Percentiles rank a stretch among this genome's conserved stretches.
Conservation (phyloP, 306 rosid genomes). For the Trifolium pratense region DNA sequence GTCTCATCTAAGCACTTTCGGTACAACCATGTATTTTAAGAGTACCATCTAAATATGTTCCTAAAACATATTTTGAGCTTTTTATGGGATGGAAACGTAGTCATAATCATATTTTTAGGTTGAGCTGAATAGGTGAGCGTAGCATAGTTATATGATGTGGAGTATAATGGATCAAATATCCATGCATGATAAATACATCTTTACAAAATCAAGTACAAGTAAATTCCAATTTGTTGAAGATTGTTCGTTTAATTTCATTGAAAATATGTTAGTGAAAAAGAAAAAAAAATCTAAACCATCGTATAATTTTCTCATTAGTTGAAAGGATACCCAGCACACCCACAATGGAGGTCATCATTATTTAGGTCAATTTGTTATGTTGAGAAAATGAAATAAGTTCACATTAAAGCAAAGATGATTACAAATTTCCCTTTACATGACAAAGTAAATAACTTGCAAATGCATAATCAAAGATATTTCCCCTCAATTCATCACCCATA, state of each 20-base stretch:
- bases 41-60: too few relatives aligned
- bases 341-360: not conserved
- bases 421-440: not conserved
- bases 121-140: too few relatives aligned
- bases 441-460: not conserved
- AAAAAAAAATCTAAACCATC: not conserved
- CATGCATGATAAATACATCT: too few relatives aligned
- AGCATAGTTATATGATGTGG: too few relatives aligned
- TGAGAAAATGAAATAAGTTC: conserved; percentile 10
- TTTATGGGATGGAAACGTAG: too few relatives aligned
- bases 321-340: not conserved
- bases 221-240: not conserved
- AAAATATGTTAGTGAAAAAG: not conserved
- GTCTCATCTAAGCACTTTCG: too few relatives aligned
- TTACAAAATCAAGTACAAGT: too few relatives aligned
- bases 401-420: not conserved
- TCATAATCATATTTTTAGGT: too few relatives aligned
- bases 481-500: not conserved
- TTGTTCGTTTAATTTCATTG: not conserved
- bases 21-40: too few relatives aligned
- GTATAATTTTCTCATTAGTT: not conserved
- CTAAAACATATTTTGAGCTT: too few relatives aligned
- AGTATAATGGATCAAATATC: too few relatives aligned
- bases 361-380: not conserved
- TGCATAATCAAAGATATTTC: not conserved